Conservation (phyloP, 768 basidiomycete species). For the Megacollybia marginata region DNA sequence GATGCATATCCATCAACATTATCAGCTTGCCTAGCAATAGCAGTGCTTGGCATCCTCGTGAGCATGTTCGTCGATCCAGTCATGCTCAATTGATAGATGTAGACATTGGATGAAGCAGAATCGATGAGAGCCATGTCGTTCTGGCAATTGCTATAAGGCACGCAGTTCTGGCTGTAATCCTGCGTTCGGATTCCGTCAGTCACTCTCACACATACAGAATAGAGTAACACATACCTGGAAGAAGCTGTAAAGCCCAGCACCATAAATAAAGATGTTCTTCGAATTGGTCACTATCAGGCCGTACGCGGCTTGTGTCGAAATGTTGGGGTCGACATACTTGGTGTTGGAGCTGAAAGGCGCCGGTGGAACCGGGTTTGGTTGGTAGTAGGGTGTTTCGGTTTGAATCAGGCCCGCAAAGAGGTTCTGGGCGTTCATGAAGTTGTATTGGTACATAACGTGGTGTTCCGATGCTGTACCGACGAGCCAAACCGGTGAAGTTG, state of each 20-base stretch:
- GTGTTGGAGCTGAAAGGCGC: too few relatives aligned
- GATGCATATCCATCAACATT: too few relatives aligned
- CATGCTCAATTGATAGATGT: conserved; percentile 34
- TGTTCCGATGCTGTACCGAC: conserved; percentile 76
- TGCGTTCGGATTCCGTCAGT: conserved; percentile 33
- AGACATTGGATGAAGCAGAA: neutral
- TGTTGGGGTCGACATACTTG: conserved; percentile 44
- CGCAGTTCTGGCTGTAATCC: conserved; percentile 46
- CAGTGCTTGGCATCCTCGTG: too few relatives aligned
- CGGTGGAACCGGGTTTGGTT: too few relatives aligned
- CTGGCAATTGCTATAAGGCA: conserved; percentile 48
- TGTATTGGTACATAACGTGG: conserved; percentile 44
- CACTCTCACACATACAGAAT: conserved; percentile 38
- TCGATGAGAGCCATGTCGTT: neutral
- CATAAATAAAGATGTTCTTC: conserved; percentile 18
- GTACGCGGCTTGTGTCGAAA: conserved; percentile 45
- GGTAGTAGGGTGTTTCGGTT: too few relatives aligned
- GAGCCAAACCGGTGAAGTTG: conserved; percentile 64
- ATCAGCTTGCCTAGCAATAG: too few relatives aligned
- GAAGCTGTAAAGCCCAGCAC: conserved; percentile 67
- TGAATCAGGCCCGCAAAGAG: too few relatives aligned
- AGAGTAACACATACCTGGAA: conserved; percentile 36
- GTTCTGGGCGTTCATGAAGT: too few relatives aligned
- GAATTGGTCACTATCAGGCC: conserved; percentile 28
- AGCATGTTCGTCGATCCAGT: too few relatives aligned